Evolutionary conservation across 768 basidiomycete species (phyloP), one percentile per base, ranked within the genome.

Genomic region (Phylloporus arenicola): DNA sequence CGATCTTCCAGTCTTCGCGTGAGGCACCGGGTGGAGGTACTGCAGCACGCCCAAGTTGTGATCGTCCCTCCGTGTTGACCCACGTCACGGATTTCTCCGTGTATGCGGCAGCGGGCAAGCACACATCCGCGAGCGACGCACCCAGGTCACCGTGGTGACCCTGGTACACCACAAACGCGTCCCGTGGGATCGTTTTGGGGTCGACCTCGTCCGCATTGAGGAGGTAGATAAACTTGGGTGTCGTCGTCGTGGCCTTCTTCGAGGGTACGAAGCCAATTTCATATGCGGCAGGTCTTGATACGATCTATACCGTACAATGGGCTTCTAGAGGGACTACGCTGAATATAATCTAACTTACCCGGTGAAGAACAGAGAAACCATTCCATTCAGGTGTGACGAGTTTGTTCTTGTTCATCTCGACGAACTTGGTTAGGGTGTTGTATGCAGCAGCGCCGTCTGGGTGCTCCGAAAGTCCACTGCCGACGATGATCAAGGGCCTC

Each of bases 111-210:
- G 80, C 91, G 14, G 96, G 96, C 16, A 98, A 73, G 67, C 89
- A 91, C 51, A 98, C 92, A 64, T 99, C 96, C n/a, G 96, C 96
- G 20, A 93, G 83, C 61, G 92, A 90, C 3, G 96, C 96, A 31
- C 96, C 95, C 48, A 91, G 75, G 67, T 99, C 96, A 60, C 96
- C 96, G 64, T 99, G 96, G 68, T 97, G 94, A 31, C 96, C 96
- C 63, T 98, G 96, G 69, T 99, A 99, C 13, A 99, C 95, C 41
- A 98, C 94, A 62, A 98, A 98, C 3, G 95, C 92, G 59, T 92
- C 81, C 50, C 80, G 74, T 27, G 96, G 94, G 52, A 99, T 94
- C 3, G 86, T 81, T 44, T 82, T 79, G 35, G 92, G 87, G 65
- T 93, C 83, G 47, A 98, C 70, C 62, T 97, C 94, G 62, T 99